Conservation (phyloP, 805 yeast species). For the Zygotorulaspora sp. region DNA sequence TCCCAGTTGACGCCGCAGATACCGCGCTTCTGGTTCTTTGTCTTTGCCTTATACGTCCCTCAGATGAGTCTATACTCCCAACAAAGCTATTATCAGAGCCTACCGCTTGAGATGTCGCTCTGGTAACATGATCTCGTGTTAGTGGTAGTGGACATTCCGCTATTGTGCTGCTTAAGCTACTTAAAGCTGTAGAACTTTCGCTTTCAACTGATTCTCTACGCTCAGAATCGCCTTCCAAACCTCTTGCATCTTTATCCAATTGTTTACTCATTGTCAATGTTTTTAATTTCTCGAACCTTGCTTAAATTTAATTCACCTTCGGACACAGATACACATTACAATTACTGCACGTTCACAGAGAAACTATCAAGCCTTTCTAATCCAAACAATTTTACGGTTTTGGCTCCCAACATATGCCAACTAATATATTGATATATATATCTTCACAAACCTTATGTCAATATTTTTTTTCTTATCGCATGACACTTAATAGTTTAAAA, state of each 20-base stretch:
- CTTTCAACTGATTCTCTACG: too few relatives aligned
- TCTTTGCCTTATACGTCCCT: not conserved
- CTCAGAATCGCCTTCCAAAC: too few relatives aligned
- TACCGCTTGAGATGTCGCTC: not conserved
- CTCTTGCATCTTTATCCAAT: too few relatives aligned
- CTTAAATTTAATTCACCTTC: not conserved
- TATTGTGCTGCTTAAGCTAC: not conserved
- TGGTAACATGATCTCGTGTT: not conserved
- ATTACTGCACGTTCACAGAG: too few relatives aligned
- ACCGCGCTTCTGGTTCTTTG: not conserved
- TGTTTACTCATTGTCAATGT: too few relatives aligned
- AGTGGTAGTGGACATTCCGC: not conserved
- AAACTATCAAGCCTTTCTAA: not conserved
- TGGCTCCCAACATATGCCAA: too few relatives aligned
- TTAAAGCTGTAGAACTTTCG: too few relatives aligned
- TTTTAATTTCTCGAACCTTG: too few relatives aligned
- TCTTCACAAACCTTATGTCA: too few relatives aligned
- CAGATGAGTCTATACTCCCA: not conserved
- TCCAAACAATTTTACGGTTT: not conserved
- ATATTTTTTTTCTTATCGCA: too few relatives aligned
- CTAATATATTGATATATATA: too few relatives aligned
- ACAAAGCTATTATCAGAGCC: not conserved
- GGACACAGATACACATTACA: not conserved
- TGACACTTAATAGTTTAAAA: too few relatives aligned
- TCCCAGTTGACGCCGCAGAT: constrained; percentile 1